Base-by-base conservation (phyloP, 371 early-diverging fungal species). In the Quaeritorhiza haematococci region DNA sequence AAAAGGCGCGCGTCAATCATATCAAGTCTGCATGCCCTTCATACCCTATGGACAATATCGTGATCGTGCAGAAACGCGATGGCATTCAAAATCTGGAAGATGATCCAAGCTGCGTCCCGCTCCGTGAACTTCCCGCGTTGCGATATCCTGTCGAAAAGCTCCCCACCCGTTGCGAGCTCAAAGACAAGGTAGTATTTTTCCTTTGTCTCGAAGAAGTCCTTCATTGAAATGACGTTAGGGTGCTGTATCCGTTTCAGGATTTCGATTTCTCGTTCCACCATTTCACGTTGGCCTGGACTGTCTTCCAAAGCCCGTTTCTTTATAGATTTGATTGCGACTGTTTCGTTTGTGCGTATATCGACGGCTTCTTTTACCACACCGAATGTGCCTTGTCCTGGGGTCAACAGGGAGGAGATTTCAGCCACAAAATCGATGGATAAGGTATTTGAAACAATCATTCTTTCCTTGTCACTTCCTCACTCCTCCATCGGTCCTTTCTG, bases 271-370 rank as follows among this genome's bases (percentile, higher is more conserved):
- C 90, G 86, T 30, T 85, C 75, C 53, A 91, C 84, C 84, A 90
- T 86, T 59, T 19, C 41, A 23, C 26, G 34, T 1, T 35, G 55
- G 27, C 44, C 49, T 15, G 53, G 57, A 23, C 51, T 42, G 51
- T 89, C 88, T 55, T 79, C 78, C 84, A 90, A 83, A 47, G 84
- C 62, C 61, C 82, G 78, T 63, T 92, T 92, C 68, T 83, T 85
- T 72, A 94, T 88, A 19, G 91, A 80, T 62, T 94, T 94, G 56
- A 86, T 84, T 4, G 95, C 93, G 68, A 83, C 90, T 27, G 63
- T 73, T 64, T 87, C 71, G 34, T 84, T 84, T 3, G 92, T 90
- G 23, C 84, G 83, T 56, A 88, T 83, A 49, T 79, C 70, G 41
- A 68, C 53, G 42, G 73, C 75, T 55, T 79, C 83, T 26, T 74